Conservation (phyloP, 2,329 filamentous ascomycete species). For the Canariomyces notabilis region DNA sequence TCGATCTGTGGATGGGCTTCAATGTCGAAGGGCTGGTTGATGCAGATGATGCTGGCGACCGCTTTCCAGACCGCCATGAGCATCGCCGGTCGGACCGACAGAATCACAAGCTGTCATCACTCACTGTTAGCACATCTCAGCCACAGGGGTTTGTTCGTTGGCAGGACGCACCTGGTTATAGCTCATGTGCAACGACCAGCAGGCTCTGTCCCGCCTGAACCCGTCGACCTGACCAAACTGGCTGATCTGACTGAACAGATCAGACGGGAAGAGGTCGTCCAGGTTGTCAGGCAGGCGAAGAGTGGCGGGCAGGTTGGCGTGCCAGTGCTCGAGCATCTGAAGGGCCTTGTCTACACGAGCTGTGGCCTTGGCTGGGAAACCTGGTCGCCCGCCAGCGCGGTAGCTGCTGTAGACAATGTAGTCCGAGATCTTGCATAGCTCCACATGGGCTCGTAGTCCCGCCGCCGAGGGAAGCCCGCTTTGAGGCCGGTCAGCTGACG, state of each 20-base stretch:
- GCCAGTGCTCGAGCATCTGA: slow-evolving; percentile 40
- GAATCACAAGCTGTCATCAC: slow-evolving; percentile 40
- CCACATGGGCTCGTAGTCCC: slow-evolving; percentile 43
- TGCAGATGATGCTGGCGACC: slow-evolving; percentile 37
- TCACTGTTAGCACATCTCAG: slow-evolving; percentile 6
- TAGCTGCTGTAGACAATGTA: slow-evolving; percentile 46
- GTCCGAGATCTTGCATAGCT: slow-evolving; percentile 43
- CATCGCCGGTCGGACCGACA: slow-evolving; percentile 44
- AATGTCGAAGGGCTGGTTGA: slow-evolving; percentile 28
- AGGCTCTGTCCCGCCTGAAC: slow-evolving; percentile 37
- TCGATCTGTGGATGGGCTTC: slow-evolving; percentile 26
- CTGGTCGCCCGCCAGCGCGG: slow-evolving; percentile 25
- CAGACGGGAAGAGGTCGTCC: slow-evolving; percentile 4
- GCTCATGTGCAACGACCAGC: slow-evolving; percentile 44
- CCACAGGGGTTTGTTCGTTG: too few relatives aligned
- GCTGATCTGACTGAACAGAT: slow-evolving; percentile 7
- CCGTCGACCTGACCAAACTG: slow-evolving; percentile 14
- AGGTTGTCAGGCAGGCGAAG: slow-evolving; percentile 33
- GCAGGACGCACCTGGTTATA: slow-evolving; percentile 37
- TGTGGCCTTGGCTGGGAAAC: slow-evolving; percentile 21
- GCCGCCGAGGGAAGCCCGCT: slow-evolving; percentile 40
- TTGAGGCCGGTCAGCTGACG: slow-evolving; percentile 9
- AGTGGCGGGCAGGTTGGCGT: slow-evolving; percentile 32
- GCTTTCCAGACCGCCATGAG: slow-evolving; percentile 43
- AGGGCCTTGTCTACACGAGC: slow-evolving; percentile 38